Percentiles rank a stretch among this genome's conserved stretches.
Conservation (phyloP, 805 yeast genomes). For the Kluyveromyces nonfermentans region DNA sequence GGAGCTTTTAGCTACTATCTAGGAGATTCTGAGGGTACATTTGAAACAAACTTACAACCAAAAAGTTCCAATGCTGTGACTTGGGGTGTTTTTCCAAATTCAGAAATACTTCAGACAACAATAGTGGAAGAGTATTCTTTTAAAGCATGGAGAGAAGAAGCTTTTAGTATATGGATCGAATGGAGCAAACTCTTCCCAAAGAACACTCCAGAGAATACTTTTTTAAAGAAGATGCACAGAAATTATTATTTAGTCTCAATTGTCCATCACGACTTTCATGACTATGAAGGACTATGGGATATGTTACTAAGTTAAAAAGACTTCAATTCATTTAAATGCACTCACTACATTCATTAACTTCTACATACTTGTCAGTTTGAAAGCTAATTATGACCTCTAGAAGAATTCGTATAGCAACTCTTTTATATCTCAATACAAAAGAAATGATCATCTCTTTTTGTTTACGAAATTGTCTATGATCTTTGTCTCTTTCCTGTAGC, state of each 20-base stretch:
- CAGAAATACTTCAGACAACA: conserved; percentile 86
- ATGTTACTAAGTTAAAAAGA: conserved; percentile 29
- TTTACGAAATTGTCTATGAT: background rate
- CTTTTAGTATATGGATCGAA: conserved; percentile 81
- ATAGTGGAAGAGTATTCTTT: conserved; percentile 88
- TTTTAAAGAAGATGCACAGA: conserved; percentile 52
- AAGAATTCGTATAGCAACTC: too few species aligned
- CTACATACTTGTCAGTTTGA: background rate
- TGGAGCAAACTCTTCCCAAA: conserved; percentile 77
- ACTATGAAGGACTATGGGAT: conserved; percentile 72
- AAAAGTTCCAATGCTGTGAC: conserved; percentile 74
- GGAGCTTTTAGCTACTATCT: conserved; percentile 63
- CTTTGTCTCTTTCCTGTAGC: background rate
- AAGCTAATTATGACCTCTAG: background rate
- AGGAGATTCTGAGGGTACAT: conserved; percentile 51
- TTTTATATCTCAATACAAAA: too few species aligned
- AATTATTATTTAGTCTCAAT: conserved; percentile 72
- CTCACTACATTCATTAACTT: background rate
- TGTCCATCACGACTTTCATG: conserved; percentile 74
- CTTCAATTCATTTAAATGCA: background rate
- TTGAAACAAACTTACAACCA: conserved; percentile 50
- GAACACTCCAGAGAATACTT: conserved; percentile 42
- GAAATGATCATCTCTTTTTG: background rate
- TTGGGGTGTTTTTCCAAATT: conserved; percentile 94
- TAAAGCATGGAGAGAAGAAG: conserved; percentile 94